Evolutionary conservation across 257 asterid species (phyloP).

Genomic region (Leonotis leonurus): DNA sequence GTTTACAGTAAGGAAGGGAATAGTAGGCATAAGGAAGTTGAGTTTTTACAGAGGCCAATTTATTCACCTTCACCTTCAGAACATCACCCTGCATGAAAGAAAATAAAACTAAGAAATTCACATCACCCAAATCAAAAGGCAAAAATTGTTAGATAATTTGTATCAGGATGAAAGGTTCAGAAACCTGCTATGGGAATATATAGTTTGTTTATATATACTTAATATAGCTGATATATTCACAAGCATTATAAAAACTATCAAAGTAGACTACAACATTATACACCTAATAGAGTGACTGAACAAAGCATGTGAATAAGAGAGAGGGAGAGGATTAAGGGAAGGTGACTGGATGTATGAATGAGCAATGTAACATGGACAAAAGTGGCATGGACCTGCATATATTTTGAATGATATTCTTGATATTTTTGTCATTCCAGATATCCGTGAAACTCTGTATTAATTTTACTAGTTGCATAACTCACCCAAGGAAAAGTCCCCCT

Average conservation of each 20-base stretch:
- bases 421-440: neutral
- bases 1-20: slow-evolving; percentile 52
- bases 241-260: neutral
- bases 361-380: neutral
- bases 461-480: neutral
- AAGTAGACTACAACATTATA: neutral
- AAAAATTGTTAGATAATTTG: neutral
- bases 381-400: neutral
- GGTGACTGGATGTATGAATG: neutral
- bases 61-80: slow-evolving; percentile 60
- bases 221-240: neutral
- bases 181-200: neutral
- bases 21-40: slow-evolving; percentile 59
- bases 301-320: too few relatives aligned
- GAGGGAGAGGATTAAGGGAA: neutral
- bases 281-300: neutral
- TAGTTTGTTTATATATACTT: neutral
- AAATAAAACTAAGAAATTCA: slow-evolving; percentile 5
- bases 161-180: neutral
- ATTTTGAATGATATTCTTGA: too few relatives aligned
- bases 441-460: neutral
- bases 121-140: neutral
- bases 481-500: neutral
- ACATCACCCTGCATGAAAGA: slow-evolving; percentile 39
- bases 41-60: slow-evolving; percentile 53